Percentiles rank a stretch among this genome's conserved stretches.
Evolutionary conservation across 148 eudicot genomes (phyloP).

Genomic region (Chenopodium album): DNA sequence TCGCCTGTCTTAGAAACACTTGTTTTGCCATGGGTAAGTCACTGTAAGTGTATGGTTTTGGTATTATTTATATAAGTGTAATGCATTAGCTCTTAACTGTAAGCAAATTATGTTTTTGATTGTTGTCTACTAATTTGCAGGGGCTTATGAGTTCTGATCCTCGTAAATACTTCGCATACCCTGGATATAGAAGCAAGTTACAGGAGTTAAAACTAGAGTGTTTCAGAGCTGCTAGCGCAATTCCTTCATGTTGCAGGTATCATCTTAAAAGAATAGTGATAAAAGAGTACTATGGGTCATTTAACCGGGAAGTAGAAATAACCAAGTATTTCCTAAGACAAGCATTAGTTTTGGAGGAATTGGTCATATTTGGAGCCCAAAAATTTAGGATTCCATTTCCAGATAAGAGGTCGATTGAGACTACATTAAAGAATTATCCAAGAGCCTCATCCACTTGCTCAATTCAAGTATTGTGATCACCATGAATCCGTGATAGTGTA

Average conservation of each 20-base stretch:
- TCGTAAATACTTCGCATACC: too few relatives aligned
- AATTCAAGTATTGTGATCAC: too few relatives aligned
- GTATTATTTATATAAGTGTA: not conserved
- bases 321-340: slow-evolving; percentile 11
- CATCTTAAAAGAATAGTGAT: slow-evolving; percentile 27
- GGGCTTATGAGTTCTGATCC: too few relatives aligned
- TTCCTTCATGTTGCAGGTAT: slow-evolving; percentile 24
- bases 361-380: not conserved
- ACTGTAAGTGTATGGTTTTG: not conserved
- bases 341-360: slow-evolving; percentile 25
- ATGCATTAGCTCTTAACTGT: too few relatives aligned
- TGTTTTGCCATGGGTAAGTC: too few relatives aligned
- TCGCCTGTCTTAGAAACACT: not conserved
- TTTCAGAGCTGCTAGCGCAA: not conserved
- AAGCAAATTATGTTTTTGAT: too few relatives aligned
- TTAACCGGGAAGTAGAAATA: slow-evolving; percentile 11
- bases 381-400: not conserved
- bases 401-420: not conserved
- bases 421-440: not conserved
- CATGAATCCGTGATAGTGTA: too few relatives aligned
- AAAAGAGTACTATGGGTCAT: not conserved
- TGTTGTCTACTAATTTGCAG: too few relatives aligned
- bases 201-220: not conserved
- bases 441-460: too few relatives aligned
- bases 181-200: not conserved